Percentiles rank a stretch among this genome's conserved stretches.
Conservation (phyloP, 2,329 filamentous ascomycete genomes). For the Fusarium sp. region DNA sequence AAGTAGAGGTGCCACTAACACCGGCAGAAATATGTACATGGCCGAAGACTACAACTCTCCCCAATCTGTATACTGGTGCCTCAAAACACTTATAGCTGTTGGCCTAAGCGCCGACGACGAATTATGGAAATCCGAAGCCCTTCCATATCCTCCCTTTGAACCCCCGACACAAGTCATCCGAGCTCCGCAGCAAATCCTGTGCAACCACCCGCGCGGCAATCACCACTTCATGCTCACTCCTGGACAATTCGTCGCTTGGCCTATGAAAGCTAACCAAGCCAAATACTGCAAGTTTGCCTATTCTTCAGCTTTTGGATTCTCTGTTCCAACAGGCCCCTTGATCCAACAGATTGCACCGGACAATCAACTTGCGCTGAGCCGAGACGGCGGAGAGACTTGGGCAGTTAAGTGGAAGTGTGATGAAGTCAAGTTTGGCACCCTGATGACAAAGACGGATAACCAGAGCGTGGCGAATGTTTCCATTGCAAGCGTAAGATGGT, state of each 20-base stretch:
- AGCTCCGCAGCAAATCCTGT: constrained; percentile 56
- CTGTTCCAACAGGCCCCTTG: constrained; percentile 51
- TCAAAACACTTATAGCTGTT: constrained; percentile 60
- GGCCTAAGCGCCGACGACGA: constrained; percentile 48
- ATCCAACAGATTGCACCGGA: constrained; percentile 49
- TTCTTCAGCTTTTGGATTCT: constrained; percentile 58
- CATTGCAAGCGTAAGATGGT: constrained; percentile 24
- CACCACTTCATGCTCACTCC: constrained; percentile 57
- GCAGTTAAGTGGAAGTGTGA: constrained; percentile 44
- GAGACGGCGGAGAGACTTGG: constrained; percentile 47
- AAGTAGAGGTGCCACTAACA: neutral
- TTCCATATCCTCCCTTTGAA: constrained; percentile 29
- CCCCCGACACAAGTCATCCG: constrained; percentile 4
- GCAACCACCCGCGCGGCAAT: constrained; percentile 45
- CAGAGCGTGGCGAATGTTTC: fast-evolving
- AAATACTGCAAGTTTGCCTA: constrained; percentile 61
- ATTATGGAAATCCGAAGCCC: constrained; percentile 58
- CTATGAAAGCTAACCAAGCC: constrained; percentile 53
- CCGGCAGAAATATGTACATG: constrained; percentile 61
- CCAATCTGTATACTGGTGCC: constrained; percentile 64
- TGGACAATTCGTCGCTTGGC: constrained; percentile 51
- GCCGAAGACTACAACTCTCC: constrained; percentile 67
- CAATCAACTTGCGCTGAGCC: constrained; percentile 44
- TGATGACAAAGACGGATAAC: neutral
- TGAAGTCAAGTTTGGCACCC: neutral